These are phyloP conservation scores for Schwanniomyces polymorphus DNA, from an alignment of 805 yeast species.

Conservation along the genomic window DNA sequence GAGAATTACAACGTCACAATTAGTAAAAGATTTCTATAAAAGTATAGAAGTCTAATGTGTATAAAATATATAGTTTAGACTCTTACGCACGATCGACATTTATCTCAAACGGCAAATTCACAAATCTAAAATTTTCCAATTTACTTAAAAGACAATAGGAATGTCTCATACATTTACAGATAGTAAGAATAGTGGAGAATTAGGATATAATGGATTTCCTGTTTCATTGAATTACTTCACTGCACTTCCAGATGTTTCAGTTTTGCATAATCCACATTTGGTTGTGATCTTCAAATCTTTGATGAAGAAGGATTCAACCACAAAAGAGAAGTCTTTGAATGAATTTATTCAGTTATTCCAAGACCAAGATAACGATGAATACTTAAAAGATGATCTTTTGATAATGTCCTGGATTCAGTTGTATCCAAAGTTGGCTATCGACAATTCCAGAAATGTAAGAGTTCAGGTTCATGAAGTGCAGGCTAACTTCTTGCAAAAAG, in stretches of 20 bases:
- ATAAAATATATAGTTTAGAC: not conserved
- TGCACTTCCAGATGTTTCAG: constrained; percentile 64
- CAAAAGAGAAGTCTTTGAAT: constrained; percentile 74
- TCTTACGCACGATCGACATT: not conserved
- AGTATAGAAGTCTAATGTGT: constrained; percentile 6
- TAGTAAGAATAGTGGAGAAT: constrained; percentile 10
- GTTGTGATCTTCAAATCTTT: constrained; percentile 72
- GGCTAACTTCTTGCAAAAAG: constrained; percentile 43
- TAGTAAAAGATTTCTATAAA: constrained; percentile 34
- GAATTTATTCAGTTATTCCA: constrained; percentile 47
- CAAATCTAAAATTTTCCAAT: not conserved
- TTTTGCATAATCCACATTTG: constrained; percentile 43
- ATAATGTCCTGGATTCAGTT: constrained; percentile 74
- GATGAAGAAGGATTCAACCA: constrained; percentile 76
- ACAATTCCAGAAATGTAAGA: constrained; percentile 67
- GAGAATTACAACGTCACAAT: constrained; percentile 44
- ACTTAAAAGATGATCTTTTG: constrained; percentile 48
- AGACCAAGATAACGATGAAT: constrained; percentile 13
- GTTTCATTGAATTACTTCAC: constrained; percentile 74
- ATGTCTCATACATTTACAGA: not conserved
- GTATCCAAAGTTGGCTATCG: constrained; percentile 77
- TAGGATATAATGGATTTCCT: constrained; percentile 41
- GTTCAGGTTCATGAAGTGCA: constrained; percentile 64
- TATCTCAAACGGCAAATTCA: not conserved
- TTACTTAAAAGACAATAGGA: not conserved